phyloP scores from a whole-genome alignment of 805 yeast species.

The Ogataea philodendri region DNA sequence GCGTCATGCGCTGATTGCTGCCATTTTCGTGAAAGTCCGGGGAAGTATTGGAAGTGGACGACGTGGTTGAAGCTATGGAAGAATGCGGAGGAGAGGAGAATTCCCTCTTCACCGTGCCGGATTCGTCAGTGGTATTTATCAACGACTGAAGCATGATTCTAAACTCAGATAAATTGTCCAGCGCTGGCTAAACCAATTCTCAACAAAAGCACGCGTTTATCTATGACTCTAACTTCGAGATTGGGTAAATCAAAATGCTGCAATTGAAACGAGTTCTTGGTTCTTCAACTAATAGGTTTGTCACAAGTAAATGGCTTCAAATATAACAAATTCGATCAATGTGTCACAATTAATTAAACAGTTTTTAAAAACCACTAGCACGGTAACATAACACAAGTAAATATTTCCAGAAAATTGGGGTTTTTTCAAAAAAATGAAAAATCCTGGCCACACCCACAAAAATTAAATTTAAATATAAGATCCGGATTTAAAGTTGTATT shows the following conservation, averaged over 20 bases:
- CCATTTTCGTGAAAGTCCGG: background rate
- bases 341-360: constrained; percentile 2
- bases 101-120: constrained; percentile 19
- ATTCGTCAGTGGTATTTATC: constrained; percentile 15
- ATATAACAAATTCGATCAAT: background rate
- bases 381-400: constrained; percentile 7
- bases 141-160: constrained; percentile 20
- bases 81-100: constrained; percentile 14
- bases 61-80: constrained; percentile 10
- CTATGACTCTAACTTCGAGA: background rate
- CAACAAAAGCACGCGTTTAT: constrained; percentile 18
- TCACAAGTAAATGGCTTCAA: background rate
- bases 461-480: constrained; percentile 2
- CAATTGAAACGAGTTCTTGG: background rate
- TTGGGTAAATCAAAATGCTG: background rate
- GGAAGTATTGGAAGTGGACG: constrained; percentile 8
- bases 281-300: too few species aligned
- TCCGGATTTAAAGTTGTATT: constrained; percentile 8
- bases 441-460: constrained; percentile 4
- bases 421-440: constrained; percentile 10
- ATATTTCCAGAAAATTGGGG: background rate
- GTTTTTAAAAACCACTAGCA: constrained; percentile 4
- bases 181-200: constrained; percentile 8
- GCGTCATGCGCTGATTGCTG: constrained; percentile 1
- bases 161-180: constrained; percentile 2